These are phyloP conservation scores for Boletus rubescentipes DNA, from an alignment of 768 basidiomycete species.

Conservation along the genomic window DNA sequence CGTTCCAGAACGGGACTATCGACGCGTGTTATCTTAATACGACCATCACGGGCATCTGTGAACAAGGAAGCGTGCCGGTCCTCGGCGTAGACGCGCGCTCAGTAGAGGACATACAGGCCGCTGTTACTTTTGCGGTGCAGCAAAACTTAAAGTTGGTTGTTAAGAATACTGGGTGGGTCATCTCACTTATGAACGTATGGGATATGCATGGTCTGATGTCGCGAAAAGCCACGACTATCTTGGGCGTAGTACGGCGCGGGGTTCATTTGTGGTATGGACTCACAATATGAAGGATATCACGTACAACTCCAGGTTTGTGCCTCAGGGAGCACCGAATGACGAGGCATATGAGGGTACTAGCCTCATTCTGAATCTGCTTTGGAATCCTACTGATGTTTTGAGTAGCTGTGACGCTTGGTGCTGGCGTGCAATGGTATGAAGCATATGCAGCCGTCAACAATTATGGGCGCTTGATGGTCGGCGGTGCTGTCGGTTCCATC, in stretches of 20 bases:
- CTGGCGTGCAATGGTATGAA: slow-evolving; percentile 50
- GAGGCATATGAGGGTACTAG: slow-evolving; percentile 27
- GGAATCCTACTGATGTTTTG: neutral
- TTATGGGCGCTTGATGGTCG: slow-evolving; percentile 43
- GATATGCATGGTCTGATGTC: neutral
- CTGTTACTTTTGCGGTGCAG: slow-evolving; percentile 23
- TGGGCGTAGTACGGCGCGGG: slow-evolving; percentile 40
- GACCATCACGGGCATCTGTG: slow-evolving; percentile 18
- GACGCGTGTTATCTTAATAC: slow-evolving; percentile 36
- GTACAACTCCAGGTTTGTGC: slow-evolving; percentile 30
- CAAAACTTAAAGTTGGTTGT: slow-evolving; percentile 25
- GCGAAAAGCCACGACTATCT: slow-evolving; percentile 37
- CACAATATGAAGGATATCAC: slow-evolving; percentile 42
- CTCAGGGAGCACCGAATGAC: slow-evolving; percentile 30
- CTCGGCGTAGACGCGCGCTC: slow-evolving; percentile 26
- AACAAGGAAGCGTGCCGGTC: slow-evolving; percentile 26
- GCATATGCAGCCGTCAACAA: slow-evolving; percentile 42
- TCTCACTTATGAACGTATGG: neutral
- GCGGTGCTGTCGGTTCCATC: slow-evolving; percentile 42
- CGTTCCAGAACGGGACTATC: slow-evolving; percentile 45
- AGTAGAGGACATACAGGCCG: slow-evolving; percentile 25
- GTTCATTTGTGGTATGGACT: slow-evolving; percentile 43
- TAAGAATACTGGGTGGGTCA: slow-evolving; percentile 29
- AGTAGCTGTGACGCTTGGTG: slow-evolving; percentile 33
- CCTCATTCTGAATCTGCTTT: neutral